Evolutionary conservation across 2,329 filamentous ascomycete species (phyloP).

Genomic region (Blastomyces parvus): DNA sequence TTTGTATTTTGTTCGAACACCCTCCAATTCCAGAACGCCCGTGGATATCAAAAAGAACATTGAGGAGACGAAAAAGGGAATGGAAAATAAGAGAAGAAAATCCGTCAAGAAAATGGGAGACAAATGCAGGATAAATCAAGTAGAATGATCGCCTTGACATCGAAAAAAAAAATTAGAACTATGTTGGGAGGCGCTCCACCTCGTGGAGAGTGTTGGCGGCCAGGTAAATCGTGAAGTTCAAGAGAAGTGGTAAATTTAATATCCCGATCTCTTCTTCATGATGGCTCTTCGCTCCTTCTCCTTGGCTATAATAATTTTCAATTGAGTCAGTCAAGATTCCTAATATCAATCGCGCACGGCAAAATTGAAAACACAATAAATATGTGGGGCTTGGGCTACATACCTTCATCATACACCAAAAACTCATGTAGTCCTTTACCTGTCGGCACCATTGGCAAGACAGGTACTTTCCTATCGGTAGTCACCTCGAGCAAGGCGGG

Average conservation of each 20-base stretch:
- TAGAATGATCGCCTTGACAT: not conserved
- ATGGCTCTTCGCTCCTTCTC: constrained; percentile 57
- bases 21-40: constrained; percentile 15
- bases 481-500: constrained; percentile 87
- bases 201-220: not conserved
- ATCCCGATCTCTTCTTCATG: constrained; percentile 54
- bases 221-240: not conserved
- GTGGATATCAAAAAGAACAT: constrained; percentile 32
- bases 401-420: constrained; percentile 73
- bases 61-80: not conserved
- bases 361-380: not conserved
- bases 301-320: constrained; percentile 46
- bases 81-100: not conserved
- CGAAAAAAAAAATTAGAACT: too few species aligned
- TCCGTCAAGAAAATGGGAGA: constrained; percentile 2
- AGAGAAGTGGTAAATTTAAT: constrained; percentile 13
- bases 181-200: not conserved
- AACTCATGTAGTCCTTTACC: constrained; percentile 88
- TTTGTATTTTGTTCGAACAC: not conserved
- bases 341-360: not conserved
- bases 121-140: not conserved
- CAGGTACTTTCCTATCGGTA: constrained; percentile 68
- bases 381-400: constrained; percentile 22
- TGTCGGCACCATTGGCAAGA: constrained; percentile 93
- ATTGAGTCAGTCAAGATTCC: constrained; percentile 6